Evolutionary conservation across 2,329 filamentous ascomycete species (phyloP), one percentile per base, ranked within the genome.

Genomic region (Sphaerulina musiva): DNA sequence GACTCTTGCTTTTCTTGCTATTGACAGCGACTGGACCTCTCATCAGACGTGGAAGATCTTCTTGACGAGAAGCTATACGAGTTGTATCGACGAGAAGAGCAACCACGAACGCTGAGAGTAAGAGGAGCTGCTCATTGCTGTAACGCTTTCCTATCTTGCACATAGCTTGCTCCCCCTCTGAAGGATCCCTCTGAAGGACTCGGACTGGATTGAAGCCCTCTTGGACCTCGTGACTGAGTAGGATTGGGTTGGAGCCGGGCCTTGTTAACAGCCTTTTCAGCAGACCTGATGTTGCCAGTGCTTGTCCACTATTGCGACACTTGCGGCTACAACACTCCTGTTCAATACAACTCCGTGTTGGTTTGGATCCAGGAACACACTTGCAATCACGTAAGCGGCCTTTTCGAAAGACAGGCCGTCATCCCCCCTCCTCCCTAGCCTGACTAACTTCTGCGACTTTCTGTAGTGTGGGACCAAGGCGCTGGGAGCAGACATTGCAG

Each of bases 311-410:
- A 62, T 53, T 67, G 67, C 56, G 57, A 63, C 12, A 51, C 48
- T 42, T 69, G 67, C 54, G 48, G 56, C 41, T 65, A 65, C 60
- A 64, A 67, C 51, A 68, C 66, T 36, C 65, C 72, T 46, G 66
- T 75, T 29, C 62, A 69, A 32, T 74, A 72, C 60, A 71, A 10
- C 10, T 11, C 72, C 54, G 64, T 70, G 43, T 68, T 68, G 42
- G 70, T 74, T 43, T 76, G 75, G 64, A 74, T 70, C 26, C 65
- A 73, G 58, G 71, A 73, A 52, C 69, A 74, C 44, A 65, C 66
- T 56, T 77, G 74, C 68, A 71, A 66, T 50, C 69, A 76, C 64
- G 75, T 77, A 76, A 73, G 74, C 61, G 58, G 41, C 44, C 58
- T 54, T 61, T 61, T 50, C n/a, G 41, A 49, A 36, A 46, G 39